Evolutionary conservation across 495 filamentous ascomycete species (phyloP).

Genomic region (Sabuloglossum arenarium): DNA sequence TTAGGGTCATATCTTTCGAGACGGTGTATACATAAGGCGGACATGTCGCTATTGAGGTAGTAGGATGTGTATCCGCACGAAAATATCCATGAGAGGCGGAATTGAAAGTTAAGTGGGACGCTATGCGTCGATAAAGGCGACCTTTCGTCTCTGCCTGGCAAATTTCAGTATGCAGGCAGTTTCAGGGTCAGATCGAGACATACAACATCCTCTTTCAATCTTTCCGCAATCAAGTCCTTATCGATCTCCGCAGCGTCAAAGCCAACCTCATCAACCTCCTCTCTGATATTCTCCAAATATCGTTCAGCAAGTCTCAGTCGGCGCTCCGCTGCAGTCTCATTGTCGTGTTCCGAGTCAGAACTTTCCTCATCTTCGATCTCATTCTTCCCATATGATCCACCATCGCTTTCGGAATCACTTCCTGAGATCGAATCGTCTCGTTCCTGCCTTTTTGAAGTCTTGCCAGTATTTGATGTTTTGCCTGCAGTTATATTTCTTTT

Average conservation of each 20-base stretch:
- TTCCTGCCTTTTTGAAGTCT: conserved; percentile 17
- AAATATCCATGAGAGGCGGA: conserved; percentile 45
- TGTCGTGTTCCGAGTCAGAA: conserved; percentile 33
- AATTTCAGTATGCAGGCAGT: neutral
- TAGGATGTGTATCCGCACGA: conserved; percentile 50
- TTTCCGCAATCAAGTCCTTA: conserved; percentile 70
- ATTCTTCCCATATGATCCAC: conserved; percentile 5
- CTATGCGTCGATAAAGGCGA: conserved; percentile 60
- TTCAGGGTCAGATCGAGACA: conserved; percentile 8
- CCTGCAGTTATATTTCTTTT: conserved; percentile 26
- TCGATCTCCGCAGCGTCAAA: conserved; percentile 92
- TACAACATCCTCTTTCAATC: conserved; percentile 74
- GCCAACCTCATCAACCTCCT: conserved; percentile 61
- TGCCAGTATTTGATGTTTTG: conserved; percentile 8
- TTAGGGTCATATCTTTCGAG: conserved; percentile 60
- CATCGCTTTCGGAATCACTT: conserved; percentile 40
- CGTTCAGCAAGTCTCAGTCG: conserved; percentile 76
- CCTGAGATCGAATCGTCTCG: conserved; percentile 65
- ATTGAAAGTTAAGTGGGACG: conserved; percentile 41
- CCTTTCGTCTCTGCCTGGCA: conserved; percentile 68
- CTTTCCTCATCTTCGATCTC: conserved; percentile 21
- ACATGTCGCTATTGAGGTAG: conserved; percentile 60
- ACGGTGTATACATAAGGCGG: conserved; percentile 69
- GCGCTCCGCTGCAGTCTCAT: conserved; percentile 75
- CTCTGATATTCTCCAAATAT: conserved; percentile 73